These are phyloP conservation scores for Eucalyptus viminalis DNA, from an alignment of 345 rosid genomes.

Conservation along the genomic window DNA sequence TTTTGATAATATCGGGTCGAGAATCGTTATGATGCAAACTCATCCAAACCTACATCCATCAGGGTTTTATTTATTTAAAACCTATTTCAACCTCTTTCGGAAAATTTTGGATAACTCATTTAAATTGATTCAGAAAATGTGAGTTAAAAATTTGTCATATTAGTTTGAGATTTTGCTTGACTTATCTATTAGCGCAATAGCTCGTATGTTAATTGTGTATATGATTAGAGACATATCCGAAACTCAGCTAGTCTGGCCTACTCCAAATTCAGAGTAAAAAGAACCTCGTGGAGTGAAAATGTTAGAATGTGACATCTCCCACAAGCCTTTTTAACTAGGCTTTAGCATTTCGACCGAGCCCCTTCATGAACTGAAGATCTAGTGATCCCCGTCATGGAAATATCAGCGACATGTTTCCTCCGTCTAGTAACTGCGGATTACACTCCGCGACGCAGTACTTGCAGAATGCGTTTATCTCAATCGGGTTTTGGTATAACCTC, in stretches of 20 bases:
- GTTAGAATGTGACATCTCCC: neutral
- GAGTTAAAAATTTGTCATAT: neutral
- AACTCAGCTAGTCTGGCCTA: neutral
- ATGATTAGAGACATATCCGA: neutral
- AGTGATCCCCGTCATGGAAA: neutral
- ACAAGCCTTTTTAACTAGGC: neutral
- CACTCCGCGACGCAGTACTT: neutral
- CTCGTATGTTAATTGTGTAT: fast-evolving
- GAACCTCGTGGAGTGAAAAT: neutral
- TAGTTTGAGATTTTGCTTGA: neutral
- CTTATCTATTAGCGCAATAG: neutral
- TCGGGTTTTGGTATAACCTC: neutral
- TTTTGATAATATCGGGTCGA: neutral
- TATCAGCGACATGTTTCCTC: neutral
- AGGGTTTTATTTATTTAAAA: neutral
- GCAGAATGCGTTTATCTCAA: neutral
- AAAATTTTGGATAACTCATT: neutral
- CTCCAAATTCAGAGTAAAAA: neutral
- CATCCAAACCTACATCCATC: neutral
- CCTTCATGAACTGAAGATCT: neutral
- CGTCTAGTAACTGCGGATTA: neutral
- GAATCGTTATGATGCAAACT: neutral
- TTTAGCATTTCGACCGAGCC: neutral
- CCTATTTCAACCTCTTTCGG: neutral
- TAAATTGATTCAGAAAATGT: neutral